A percentile compares a stretch with the other conserved stretches of the same genome.
Evolutionary conservation across 805 yeast genomes (phyloP).

Genomic region (Yamadazyma ubonensis): DNA sequence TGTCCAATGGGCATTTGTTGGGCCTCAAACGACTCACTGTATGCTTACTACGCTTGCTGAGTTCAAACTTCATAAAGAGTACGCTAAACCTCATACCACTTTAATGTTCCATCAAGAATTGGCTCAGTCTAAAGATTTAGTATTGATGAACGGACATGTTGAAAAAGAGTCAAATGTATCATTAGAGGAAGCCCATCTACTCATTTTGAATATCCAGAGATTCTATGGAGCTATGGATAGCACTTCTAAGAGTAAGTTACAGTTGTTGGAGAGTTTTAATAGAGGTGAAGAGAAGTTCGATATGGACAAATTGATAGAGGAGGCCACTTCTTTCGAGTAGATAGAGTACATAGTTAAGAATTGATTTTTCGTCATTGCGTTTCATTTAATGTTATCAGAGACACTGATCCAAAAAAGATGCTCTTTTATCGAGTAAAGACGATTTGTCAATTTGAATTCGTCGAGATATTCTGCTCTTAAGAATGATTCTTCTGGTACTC

Average conservation of each 20-base stretch:
- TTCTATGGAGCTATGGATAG: constrained; percentile 69
- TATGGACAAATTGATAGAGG: constrained; percentile 64
- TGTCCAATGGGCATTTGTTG: constrained; percentile 91
- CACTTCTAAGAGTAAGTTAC: constrained; percentile 46
- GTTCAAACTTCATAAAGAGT: constrained; percentile 85
- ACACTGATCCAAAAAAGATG: too few relatives aligned
- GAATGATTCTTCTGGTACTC: too few relatives aligned
- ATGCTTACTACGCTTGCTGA: constrained; percentile 90
- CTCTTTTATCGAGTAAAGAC: too few relatives aligned
- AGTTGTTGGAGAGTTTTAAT: constrained; percentile 66
- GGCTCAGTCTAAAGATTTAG: constrained; percentile 54
- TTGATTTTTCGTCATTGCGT: too few relatives aligned
- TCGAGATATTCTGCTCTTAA: too few relatives aligned
- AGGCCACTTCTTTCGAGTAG: constrained; percentile 69
- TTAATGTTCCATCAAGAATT: constrained; percentile 84
- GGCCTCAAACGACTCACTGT: constrained; percentile 80
- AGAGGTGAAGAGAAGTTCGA: constrained; percentile 64
- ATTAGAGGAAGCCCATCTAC: constrained; percentile 72
- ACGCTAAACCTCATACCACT: constrained; percentile 93
- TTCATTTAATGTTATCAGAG: too few relatives aligned
- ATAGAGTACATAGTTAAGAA: neutral
- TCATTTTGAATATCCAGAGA: constrained; percentile 73
- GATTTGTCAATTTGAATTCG: too few relatives aligned
- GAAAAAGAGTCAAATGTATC: constrained; percentile 70
- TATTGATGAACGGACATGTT: constrained; percentile 82